Evolutionary conservation across 2,329 filamentous ascomycete species (phyloP).

Genomic region (Colletotrichum sp.): DNA sequence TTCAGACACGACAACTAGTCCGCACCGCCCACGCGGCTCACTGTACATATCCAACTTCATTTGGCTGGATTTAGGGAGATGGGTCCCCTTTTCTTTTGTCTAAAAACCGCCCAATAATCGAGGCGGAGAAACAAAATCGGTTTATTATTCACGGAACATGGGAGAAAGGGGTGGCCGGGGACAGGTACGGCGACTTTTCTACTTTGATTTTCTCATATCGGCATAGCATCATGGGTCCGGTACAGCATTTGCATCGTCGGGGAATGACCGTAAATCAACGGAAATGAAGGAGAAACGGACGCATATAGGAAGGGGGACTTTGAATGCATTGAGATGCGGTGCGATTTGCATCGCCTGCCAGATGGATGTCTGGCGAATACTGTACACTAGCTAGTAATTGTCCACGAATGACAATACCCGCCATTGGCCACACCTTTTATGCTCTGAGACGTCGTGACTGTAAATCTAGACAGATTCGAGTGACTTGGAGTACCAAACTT

Average conservation of each 20-base stretch:
- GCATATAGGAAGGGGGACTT: neutral
- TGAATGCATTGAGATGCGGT: neutral
- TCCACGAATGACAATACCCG: neutral
- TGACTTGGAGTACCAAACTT: neutral
- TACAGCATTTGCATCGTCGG: slow-evolving; percentile 12
- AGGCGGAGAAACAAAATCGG: neutral
- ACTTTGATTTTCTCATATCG: neutral
- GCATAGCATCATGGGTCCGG: slow-evolving; percentile 12
- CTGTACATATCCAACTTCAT: neutral
- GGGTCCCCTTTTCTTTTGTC: neutral
- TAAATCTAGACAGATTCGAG: neutral
- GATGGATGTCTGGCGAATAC: neutral
- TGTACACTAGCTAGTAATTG: slow-evolving; percentile 4
- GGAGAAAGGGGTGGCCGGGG: neutral
- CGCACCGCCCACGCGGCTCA: neutral
- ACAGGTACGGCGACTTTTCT: neutral
- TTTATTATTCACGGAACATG: neutral
- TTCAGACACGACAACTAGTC: slow-evolving; percentile 65
- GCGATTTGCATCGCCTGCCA: neutral
- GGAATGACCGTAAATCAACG: neutral
- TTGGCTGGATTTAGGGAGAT: neutral
- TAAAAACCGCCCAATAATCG: neutral
- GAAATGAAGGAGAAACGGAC: neutral
- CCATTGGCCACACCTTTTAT: neutral
- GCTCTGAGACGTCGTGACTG: neutral